Percentiles rank a stretch among this genome's conserved stretches.
These are phyloP conservation scores for Verticillium klebahnii DNA, from an alignment of 2,329 filamentous ascomycete genomes.

Conservation along the genomic window DNA sequence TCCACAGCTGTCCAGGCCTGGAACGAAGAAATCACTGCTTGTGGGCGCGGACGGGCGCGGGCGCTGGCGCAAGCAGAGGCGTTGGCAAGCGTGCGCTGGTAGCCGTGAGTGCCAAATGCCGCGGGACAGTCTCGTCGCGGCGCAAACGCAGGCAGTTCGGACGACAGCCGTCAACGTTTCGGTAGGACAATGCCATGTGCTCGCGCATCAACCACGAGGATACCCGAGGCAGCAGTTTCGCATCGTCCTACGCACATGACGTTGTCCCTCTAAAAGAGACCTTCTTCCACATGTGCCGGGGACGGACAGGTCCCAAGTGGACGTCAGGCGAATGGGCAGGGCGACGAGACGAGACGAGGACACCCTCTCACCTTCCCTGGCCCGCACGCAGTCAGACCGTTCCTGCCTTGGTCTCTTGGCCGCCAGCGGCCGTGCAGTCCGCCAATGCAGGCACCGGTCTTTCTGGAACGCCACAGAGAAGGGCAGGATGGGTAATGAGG, in stretches of 20 bases:
- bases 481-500: not conserved
- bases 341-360: not conserved
- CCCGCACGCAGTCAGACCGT: not conserved
- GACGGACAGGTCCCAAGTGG: not conserved
- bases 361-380: not conserved
- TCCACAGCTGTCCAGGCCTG: not conserved
- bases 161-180: not conserved
- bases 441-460: not conserved
- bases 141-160: not conserved
- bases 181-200: not conserved
- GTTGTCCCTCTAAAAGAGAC: not conserved
- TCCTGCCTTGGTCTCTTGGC: not conserved
- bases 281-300: not conserved
- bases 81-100: too few species aligned
- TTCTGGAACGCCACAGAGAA: not conserved
- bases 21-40: not conserved
- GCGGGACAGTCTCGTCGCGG: not conserved
- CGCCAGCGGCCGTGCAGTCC: not conserved
- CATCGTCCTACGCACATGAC: not conserved
- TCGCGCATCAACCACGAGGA: not conserved
- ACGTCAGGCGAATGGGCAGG: not conserved
- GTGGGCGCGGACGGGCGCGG: not conserved
- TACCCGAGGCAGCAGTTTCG: not conserved
- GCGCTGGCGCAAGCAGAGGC: not conserved
- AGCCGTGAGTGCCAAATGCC: too few species aligned